Base-by-base conservation (phyloP, 2,329 filamentous ascomycete genomes). In the Didymella pomorum region DNA sequence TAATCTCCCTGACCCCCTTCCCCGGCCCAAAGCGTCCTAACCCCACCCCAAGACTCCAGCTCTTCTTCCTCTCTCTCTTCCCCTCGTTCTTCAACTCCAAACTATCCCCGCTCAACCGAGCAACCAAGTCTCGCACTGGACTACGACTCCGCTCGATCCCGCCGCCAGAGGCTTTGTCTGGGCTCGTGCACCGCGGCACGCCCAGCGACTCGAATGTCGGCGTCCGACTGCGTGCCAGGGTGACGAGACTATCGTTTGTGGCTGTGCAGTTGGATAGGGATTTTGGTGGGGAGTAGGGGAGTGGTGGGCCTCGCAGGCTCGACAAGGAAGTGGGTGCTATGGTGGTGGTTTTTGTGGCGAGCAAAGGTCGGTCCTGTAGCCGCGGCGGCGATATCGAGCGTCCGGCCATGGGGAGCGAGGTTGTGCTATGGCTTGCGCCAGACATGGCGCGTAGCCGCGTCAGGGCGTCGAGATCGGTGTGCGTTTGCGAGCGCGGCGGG, bases 1-100 rank as follows among this genome's bases (percentile, higher is more conserved):
- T 66, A 41, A 70, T 70, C 62, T 74, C 71, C 57, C 59, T 70
- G 9, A 72, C 60, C n/a, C 69, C 70, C 52, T 65, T 67, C 10
- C 65, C 56, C 37, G 61, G 55, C 8, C 58, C 62, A 54, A 75
- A 62, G 33, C 64, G 26, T 12, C 58, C 56, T 25, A 67, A 29
- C 12, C 55, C 60, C 14, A 65, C 63, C 37, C 72, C 70, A 41
- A 72, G 60, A 52, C 61, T 72, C 71, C 71, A 74, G 43, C 68
- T 71, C 62, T 64, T 66, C 61, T 70, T 73, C 58, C 66, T 61
- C 39, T 47, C 56, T 59, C 58, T 64, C 31, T 51, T 57, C 23
- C 42, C 64, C 25, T 56, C 56, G 44, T 48, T 44, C 54, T 50
- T 60, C 29, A 45, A 26, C 37, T 52, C 61, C 10, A 43, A 10